Evolutionary conservation across 78 protist species (phyloP).

Genomic region (Isochrysis galbana): DNA sequence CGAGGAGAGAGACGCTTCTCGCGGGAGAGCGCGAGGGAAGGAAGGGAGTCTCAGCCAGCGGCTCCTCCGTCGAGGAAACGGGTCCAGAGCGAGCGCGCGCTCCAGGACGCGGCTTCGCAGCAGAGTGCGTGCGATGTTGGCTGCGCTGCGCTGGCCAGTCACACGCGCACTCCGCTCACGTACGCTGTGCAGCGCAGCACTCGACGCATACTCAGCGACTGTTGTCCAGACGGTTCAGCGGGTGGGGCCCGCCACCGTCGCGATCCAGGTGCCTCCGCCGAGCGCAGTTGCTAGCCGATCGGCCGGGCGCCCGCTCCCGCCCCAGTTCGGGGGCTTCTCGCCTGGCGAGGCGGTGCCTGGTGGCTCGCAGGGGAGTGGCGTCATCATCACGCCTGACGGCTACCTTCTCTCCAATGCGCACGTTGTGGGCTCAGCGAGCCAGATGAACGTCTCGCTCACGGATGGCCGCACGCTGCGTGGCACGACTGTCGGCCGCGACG

Average conservation of each 20-base stretch:
- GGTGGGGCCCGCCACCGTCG: not conserved
- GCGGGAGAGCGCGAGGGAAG: too few species aligned
- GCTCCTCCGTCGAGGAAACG: too few species aligned
- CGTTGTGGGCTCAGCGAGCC: not conserved
- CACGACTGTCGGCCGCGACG: not conserved
- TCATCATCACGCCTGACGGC: conserved; percentile 9
- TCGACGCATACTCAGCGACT: not conserved
- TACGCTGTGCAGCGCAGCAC: not conserved
- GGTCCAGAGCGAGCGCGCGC: too few species aligned
- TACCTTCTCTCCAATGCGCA: not conserved
- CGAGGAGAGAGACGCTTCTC: too few species aligned
- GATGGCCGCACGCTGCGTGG: not conserved
- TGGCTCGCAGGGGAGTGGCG: not conserved
- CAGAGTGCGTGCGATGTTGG: too few species aligned
- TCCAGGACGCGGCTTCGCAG: too few species aligned
- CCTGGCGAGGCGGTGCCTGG: not conserved
- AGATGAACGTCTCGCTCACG: not conserved
- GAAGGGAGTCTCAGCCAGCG: too few species aligned
- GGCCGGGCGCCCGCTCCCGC: too few species aligned
- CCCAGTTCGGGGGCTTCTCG: not conserved
- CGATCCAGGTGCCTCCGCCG: not conserved
- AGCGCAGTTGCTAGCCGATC: too few species aligned
- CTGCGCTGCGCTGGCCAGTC: too few species aligned
- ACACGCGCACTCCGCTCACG: too few species aligned
- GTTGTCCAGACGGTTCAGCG: not conserved